These are phyloP conservation scores for Cladobotryum mycophilum DNA, from an alignment of 2,329 filamentous ascomycete genomes.

Conservation along the genomic window DNA sequence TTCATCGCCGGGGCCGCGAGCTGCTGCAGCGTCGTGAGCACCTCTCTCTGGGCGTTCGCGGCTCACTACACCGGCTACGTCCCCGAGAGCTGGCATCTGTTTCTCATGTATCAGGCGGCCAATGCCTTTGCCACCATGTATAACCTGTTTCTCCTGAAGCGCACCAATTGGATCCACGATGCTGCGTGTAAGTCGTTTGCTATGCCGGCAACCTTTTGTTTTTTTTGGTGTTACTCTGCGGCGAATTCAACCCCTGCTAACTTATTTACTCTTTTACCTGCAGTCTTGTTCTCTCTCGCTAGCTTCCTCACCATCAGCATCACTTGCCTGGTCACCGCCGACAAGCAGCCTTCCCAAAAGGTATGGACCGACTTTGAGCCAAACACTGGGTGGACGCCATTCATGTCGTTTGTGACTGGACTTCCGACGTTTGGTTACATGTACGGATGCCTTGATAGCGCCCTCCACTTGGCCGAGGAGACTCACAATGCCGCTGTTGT, in stretches of 20 bases:
- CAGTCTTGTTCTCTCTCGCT: conserved; percentile 2
- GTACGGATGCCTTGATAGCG: conserved; percentile 30
- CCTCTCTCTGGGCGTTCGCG: neutral
- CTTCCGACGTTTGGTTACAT: conserved; percentile 32
- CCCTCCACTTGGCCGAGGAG: conserved; percentile 34
- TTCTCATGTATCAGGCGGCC: conserved; percentile 4
- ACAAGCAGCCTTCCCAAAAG: conserved; percentile 4
- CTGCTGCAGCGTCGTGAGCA: neutral
- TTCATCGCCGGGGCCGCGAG: conserved; percentile 5
- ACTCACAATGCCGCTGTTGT: conserved; percentile 22
- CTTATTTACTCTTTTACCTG: neutral
- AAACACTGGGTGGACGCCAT: conserved; percentile 22
- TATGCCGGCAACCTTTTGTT: too few species aligned
- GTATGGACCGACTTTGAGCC: conserved; percentile 28
- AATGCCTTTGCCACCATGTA: neutral
- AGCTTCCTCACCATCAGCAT: neutral
- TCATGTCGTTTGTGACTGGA: conserved; percentile 32
- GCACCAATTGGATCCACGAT: conserved; percentile 7
- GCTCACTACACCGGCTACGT: conserved; percentile 3
- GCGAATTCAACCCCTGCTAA: neutral
- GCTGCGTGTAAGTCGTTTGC: conserved; percentile 4
- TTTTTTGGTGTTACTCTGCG: neutral
- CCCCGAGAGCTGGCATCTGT: conserved; percentile 1
- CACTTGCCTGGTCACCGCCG: conserved; percentile 4
- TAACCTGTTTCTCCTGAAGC: conserved; percentile 9